Base-by-base conservation (phyloP, 164 flowering plant species). In the Nymphaea thermarum region DNA sequence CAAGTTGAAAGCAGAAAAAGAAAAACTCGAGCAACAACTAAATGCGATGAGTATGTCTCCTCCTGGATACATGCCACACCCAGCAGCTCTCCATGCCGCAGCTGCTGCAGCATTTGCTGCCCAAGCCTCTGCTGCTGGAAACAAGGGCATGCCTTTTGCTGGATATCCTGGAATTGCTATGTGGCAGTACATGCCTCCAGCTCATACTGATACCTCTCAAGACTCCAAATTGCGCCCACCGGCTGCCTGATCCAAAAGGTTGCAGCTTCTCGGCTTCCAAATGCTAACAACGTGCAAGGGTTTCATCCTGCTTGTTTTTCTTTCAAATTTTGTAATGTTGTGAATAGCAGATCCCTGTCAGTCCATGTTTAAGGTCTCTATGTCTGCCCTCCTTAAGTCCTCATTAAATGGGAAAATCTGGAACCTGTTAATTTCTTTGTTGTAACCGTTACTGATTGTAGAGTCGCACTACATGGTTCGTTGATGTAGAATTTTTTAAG, bases 111-210 rank as follows among this genome's bases (percentile, higher is more conserved):
- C 83, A 17, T 83, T 77, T 80, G 71, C 85, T 18, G 71, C 83
- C n/a, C 85, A 76, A 45, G 74, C 77, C 65, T 86, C 79, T 72
- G 78, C 80, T 59, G 73, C 68, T 44, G 80, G 82, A 36, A 77
- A 78, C 77, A 85, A 87, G 71, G 57, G 81, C 55, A 66, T 75
- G 42, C 87, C 83, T 0, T 80, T 75, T 66, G 63, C 83, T 43
- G 82, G 87, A 14, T 83, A 80, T 67, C 91, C 91, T 16, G 87
- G 85, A 47, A 66, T 82, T 64, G 74, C 92, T 14, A 84, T 87
- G 92, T 85, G 86, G 92, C 89, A 84, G 67, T 85, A 84, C 73
- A 77, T 85, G 84, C 86, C 89, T 7, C 84, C 84, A 63, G 79
- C 89, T 45, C 74, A 80, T 4, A 81, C 81, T 60, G 92, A 87